Percentiles rank a stretch among this genome's conserved stretches.
Evolutionary conservation across 2,329 filamentous ascomycete species (phyloP).

Genomic region (Phaeosphaeriaceae sp.): DNA sequence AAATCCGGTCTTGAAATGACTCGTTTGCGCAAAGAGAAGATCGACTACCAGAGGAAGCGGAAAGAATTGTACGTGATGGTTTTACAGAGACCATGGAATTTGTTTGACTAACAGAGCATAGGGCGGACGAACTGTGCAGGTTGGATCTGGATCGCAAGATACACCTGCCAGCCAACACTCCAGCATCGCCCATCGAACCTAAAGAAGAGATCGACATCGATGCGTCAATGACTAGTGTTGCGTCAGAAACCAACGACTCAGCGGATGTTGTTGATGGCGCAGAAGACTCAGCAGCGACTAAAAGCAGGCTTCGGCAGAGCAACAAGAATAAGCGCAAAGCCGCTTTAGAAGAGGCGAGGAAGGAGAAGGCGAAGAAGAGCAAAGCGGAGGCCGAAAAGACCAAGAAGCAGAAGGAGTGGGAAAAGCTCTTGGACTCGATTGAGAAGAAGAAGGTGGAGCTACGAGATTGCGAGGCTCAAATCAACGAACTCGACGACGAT

Average conservation of each 20-base stretch:
- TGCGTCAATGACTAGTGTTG: conserved; percentile 59
- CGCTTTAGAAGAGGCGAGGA: conserved; percentile 66
- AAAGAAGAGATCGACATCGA: conserved; percentile 64
- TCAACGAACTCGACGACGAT: conserved; percentile 86
- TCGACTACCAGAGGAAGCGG: conserved; percentile 84
- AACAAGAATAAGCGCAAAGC: conserved; percentile 79
- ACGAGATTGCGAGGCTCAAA: conserved; percentile 82
- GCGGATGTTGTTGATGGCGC: conserved; percentile 74
- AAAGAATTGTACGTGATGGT: conserved; percentile 61
- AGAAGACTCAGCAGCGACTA: conserved; percentile 56
- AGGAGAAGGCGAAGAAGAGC: conserved; percentile 71
- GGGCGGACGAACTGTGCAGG: conserved; percentile 72
- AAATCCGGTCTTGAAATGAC: conserved; percentile 96
- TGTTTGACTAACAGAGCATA: conserved; percentile 42
- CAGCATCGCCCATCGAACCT: conserved; percentile 63
- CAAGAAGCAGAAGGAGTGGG: conserved; percentile 82
- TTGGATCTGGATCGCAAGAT: conserved; percentile 78
- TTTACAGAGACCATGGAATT: neutral
- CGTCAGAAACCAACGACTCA: conserved; percentile 70
- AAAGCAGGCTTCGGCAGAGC: conserved; percentile 62
- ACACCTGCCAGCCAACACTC: conserved; percentile 74
- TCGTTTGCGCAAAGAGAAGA: conserved; percentile 91
- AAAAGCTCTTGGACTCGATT: conserved; percentile 86
- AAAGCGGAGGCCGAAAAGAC: conserved; percentile 67
- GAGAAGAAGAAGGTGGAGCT: conserved; percentile 84